Percentiles rank a stretch among this genome's conserved stretches.
phyloP scores from a whole-genome alignment of 768 basidiomycete species.

The Sistotremastrum suecicum region DNA sequence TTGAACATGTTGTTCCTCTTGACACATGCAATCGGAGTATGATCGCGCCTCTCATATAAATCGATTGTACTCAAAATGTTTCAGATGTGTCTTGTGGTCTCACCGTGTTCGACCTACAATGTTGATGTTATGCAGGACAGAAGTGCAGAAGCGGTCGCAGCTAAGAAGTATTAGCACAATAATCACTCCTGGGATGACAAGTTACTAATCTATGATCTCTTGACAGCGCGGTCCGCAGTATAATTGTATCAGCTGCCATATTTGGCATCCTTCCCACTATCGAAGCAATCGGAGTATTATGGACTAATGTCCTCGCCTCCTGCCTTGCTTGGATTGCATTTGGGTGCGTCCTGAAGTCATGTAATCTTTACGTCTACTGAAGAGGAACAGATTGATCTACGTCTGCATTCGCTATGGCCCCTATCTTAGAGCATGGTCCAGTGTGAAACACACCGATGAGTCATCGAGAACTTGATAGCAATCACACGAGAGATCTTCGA shows the following conservation, averaged over 20 bases:
- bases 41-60: constrained; percentile 8
- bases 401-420: too few relatives aligned
- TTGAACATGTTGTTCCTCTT: constrained; percentile 44
- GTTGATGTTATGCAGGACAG: constrained; percentile 46
- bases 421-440: too few relatives aligned
- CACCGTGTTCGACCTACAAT: constrained; percentile 39
- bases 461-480: too few relatives aligned
- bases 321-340: constrained; percentile 35
- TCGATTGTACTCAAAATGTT: background rate
- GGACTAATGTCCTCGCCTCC: constrained; percentile 34
- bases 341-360: constrained; percentile 24
- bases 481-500: too few relatives aligned
- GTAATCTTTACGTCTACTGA: background rate
- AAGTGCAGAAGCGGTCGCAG: constrained; percentile 54
- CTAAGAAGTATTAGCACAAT: constrained; percentile 24
- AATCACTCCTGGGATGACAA: background rate
- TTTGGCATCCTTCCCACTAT: constrained; percentile 40
- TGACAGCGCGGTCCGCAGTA: constrained; percentile 31
- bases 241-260: constrained; percentile 29
- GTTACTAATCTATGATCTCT: too few relatives aligned
- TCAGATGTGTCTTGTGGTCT: constrained; percentile 43
- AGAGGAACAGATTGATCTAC: too few relatives aligned
- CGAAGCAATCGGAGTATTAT: constrained; percentile 33
- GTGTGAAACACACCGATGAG: too few relatives aligned
- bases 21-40: constrained; percentile 50